Conservation (phyloP, 73 alveolate species). For the Durusdinium trenchii region DNA sequence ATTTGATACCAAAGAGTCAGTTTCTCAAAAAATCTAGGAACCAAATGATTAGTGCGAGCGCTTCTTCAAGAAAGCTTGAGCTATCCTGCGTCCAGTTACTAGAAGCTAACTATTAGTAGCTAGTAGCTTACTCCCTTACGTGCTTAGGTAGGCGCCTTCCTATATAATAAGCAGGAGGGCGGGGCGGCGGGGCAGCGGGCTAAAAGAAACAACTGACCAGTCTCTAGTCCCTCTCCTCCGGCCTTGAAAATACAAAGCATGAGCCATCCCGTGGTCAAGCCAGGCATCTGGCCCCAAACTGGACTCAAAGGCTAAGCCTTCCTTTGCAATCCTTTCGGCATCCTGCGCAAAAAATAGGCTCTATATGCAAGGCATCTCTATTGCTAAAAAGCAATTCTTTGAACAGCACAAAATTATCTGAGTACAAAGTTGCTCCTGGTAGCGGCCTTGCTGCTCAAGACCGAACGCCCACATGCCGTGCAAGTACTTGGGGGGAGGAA, state of each 20-base stretch:
- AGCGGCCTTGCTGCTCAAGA: conserved; percentile 91
- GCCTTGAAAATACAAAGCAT: conserved; percentile 91
- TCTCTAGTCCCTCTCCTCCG: not conserved
- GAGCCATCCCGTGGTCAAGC: conserved; percentile 95
- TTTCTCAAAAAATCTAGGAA: not conserved
- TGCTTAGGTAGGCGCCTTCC: too few relatives aligned
- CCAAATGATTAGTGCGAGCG: not conserved
- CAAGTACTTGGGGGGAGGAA: conserved; percentile 62
- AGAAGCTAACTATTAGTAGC: too few relatives aligned
- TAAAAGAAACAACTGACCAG: not conserved
- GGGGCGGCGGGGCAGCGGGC: too few relatives aligned
- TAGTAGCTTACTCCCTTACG: too few relatives aligned
- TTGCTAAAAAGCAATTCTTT: not conserved
- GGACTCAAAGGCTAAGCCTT: conserved; percentile 68
- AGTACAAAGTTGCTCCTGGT: conserved; percentile 7
- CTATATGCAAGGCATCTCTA: not conserved
- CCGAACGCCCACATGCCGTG: conserved; percentile 96
- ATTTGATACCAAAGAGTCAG: not conserved
- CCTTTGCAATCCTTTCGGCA: conserved; percentile 74
- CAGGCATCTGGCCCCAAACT: conserved; percentile 94
- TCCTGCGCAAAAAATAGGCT: not conserved
- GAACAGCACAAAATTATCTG: not conserved
- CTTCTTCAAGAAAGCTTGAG: too few relatives aligned
- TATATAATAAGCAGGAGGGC: too few relatives aligned
- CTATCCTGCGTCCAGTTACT: too few relatives aligned